Evolutionary conservation across 768 basidiomycete genomes (phyloP).

Genomic region (Multifurca ochricompacta): DNA sequence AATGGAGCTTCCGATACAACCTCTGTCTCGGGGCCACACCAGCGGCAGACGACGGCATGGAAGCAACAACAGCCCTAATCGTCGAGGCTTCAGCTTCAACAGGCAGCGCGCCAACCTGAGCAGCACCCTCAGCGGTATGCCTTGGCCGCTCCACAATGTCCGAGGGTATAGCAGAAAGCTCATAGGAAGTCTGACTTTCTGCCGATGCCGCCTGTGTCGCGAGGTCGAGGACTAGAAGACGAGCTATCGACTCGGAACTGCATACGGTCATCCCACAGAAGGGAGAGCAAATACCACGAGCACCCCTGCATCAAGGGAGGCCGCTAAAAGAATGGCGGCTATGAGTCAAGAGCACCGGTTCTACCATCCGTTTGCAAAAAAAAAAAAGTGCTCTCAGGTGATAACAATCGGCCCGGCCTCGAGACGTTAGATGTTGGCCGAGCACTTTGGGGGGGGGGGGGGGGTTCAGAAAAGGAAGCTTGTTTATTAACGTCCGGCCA

Average conservation of each 20-base stretch:
- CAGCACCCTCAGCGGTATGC: neutral
- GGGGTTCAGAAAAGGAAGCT: neutral
- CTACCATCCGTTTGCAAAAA: neutral
- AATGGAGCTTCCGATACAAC: neutral
- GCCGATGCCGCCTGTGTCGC: neutral
- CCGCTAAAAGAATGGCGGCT: no score
- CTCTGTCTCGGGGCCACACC: no score
- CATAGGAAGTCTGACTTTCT: neutral
- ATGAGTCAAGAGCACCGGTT: neutral
- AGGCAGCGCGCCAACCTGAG: neutral
- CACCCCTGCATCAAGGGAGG: no score
- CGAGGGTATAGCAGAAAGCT: neutral
- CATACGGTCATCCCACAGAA: no score
- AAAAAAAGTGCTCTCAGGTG: no score
- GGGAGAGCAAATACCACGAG: no score
- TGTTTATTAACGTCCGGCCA: neutral
- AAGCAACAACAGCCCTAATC: neutral
- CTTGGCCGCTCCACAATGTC: neutral
- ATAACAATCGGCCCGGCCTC: no score
- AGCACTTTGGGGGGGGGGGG: neutral
- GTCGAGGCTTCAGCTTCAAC: neutral
- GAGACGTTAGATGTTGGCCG: neutral
- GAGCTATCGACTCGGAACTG: neutral
- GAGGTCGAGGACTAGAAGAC: neutral
- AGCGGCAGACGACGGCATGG: neutral